Evolutionary conservation across 2,329 filamentous ascomycete species (phyloP).

Genomic region (Alternaria metachromatica): DNA sequence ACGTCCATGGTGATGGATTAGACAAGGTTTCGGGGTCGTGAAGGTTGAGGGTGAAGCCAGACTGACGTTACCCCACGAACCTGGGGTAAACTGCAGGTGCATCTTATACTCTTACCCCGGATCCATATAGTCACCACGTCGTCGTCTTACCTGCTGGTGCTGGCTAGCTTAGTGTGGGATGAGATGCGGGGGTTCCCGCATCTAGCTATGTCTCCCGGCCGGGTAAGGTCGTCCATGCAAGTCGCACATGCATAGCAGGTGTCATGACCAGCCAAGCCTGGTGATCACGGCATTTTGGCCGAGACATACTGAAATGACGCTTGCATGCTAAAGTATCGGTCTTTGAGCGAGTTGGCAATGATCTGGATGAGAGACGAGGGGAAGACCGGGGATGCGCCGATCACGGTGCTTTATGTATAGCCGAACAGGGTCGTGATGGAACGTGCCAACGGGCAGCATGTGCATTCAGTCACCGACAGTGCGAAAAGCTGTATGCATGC

Average conservation of each 20-base stretch:
- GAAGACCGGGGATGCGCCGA: not conserved
- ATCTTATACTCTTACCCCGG: not conserved
- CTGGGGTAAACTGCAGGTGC: not conserved
- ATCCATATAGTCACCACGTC: not conserved
- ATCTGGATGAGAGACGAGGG: not conserved
- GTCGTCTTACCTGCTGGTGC: not conserved
- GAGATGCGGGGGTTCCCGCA: not conserved
- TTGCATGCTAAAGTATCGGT: not conserved
- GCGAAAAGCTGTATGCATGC: not conserved
- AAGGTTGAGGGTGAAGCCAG: not conserved
- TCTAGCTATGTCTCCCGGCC: not conserved
- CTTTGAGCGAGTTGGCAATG: not conserved
- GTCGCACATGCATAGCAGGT: not conserved
- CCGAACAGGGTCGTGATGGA: not conserved
- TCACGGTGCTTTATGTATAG: not conserved
- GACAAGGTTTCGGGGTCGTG: not conserved
- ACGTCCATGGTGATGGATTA: not conserved
- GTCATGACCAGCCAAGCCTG: not conserved
- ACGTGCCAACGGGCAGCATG: not conserved
- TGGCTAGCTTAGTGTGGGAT: not conserved
- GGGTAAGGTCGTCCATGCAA: constrained; percentile 1
- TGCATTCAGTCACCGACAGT: not conserved
- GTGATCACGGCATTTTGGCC: constrained; percentile 8
- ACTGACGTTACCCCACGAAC: constrained; percentile 3
- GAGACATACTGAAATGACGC: not conserved